Conservation (phyloP, 805 yeast species). For the Cyberlindnera lachancei region DNA sequence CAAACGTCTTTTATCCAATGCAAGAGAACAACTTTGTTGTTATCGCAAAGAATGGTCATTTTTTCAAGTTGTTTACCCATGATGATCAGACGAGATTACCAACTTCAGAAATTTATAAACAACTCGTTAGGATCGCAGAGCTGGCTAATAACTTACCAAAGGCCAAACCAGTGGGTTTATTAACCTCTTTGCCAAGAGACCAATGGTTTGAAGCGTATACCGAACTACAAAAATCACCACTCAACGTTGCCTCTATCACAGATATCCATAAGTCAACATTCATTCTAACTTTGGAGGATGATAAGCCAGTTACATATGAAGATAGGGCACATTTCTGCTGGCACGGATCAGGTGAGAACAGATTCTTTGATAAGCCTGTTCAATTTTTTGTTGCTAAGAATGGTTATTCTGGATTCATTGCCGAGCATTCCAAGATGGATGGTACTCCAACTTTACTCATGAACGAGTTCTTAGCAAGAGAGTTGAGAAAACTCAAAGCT, state of each 20-base stretch:
- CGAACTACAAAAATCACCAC: constrained; percentile 50
- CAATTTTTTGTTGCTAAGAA: constrained; percentile 77
- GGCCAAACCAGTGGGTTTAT: constrained; percentile 48
- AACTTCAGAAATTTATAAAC: constrained; percentile 44
- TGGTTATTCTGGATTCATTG: constrained; percentile 87
- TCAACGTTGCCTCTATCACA: constrained; percentile 53
- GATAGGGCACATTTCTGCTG: constrained; percentile 81
- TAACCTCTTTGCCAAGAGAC: constrained; percentile 83
- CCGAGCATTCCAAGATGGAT: constrained; percentile 97
- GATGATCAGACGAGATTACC: constrained; percentile 34
- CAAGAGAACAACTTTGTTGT: constrained; percentile 55
- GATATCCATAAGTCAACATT: constrained; percentile 74
- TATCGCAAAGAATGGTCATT: constrained; percentile 69
- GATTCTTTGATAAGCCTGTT: constrained; percentile 87
- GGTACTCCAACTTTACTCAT: constrained; percentile 91
- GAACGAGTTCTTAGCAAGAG: constrained; percentile 65
- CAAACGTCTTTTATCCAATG: constrained; percentile 43
- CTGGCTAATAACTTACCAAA: constrained; percentile 25
- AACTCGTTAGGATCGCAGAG: constrained; percentile 47
- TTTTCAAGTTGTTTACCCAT: constrained; percentile 70
- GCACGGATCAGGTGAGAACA: constrained; percentile 93
- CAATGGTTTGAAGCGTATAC: constrained; percentile 59
- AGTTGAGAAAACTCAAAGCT: constrained; percentile 42
- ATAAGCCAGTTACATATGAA: constrained; percentile 63
- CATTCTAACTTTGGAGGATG: constrained; percentile 72